A percentile compares a stretch with the other conserved stretches of the same genome.
Conservation (phyloP, 345 rosid species). For the Physaria fendleri region DNA sequence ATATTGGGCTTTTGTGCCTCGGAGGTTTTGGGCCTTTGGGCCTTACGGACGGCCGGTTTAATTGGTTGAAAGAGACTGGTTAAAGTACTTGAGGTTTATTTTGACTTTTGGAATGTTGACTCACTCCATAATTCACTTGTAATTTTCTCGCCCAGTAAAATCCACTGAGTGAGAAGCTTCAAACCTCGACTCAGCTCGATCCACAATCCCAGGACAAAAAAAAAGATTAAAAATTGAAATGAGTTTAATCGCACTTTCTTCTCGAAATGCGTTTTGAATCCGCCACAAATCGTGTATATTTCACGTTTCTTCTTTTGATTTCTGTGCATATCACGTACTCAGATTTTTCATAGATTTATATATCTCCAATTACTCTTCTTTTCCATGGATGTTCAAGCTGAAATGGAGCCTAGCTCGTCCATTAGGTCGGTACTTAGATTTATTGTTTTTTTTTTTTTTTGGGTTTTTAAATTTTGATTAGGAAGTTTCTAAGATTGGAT, state of each 20-base stretch:
- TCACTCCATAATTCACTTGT: no score
- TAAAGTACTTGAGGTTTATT: no score
- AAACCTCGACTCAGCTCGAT: conserved; percentile 8
- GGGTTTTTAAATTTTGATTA: background rate
- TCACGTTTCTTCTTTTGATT: background rate
- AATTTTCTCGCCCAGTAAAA: background rate
- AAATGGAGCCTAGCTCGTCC: conserved; percentile 35
- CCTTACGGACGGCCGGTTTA: no score
- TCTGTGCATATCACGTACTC: conserved; percentile 7
- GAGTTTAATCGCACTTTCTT: background rate
- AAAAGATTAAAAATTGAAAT: background rate
- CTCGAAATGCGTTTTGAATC: conserved; percentile 20
- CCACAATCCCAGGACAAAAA: conserved; percentile 22
- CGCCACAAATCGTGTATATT: conserved; percentile 2
- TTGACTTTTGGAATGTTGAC: no score
- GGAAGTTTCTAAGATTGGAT: no score
- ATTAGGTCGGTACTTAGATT: conserved; percentile 22
- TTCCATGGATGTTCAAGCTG: conserved; percentile 35
- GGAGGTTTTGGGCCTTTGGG: no score
- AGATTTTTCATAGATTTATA: background rate
- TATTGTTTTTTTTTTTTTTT: background rate
- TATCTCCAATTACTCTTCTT: conserved; percentile 5
- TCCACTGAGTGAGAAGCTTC: background rate
- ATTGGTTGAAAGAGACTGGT: no score
- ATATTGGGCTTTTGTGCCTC: no score